These are phyloP conservation scores for Trichoderma sp. DNA, from an alignment of 2,329 filamentous ascomycete genomes.

Conservation along the genomic window DNA sequence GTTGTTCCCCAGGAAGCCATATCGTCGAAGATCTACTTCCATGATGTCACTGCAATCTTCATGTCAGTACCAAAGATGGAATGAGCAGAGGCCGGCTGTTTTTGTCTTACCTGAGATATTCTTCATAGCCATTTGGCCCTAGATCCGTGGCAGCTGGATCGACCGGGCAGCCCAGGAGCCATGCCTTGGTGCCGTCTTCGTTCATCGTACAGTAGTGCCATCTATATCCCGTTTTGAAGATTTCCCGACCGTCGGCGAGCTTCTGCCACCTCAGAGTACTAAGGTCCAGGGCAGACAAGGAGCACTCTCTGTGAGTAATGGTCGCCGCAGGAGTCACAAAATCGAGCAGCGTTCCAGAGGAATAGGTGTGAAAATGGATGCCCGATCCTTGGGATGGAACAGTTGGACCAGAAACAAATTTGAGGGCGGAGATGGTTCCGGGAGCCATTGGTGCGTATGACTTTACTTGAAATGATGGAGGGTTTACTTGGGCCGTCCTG, in stretches of 20 bases:
- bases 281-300: conserved; percentile 83
- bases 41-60: conserved; percentile 72
- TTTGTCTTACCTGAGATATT: conserved; percentile 80
- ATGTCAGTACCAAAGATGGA: not conserved
- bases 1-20: conserved; percentile 84
- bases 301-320: conserved; percentile 82
- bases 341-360: conserved; percentile 86
- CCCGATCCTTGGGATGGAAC: conserved; percentile 86
- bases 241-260: conserved; percentile 87
- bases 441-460: conserved; percentile 81
- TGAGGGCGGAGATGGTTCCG: conserved; percentile 83
- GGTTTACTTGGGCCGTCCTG: conserved; percentile 63
- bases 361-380: conserved; percentile 93
- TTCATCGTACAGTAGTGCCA: conserved; percentile 99
- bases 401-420: conserved; percentile 77
- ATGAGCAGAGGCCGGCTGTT: not conserved
- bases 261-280: conserved; percentile 90
- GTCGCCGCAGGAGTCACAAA: conserved; percentile 91
- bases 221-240: conserved; percentile 86
- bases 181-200: conserved; percentile 91
- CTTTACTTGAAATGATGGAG: conserved; percentile 63
- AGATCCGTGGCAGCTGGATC: conserved; percentile 65
- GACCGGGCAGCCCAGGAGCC: conserved; percentile 88
- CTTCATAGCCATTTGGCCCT: conserved; percentile 71
- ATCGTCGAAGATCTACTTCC: conserved; percentile 86